Evolutionary conservation across 305 asterid species (phyloP).

Genomic region (Solanum chacoense): DNA sequence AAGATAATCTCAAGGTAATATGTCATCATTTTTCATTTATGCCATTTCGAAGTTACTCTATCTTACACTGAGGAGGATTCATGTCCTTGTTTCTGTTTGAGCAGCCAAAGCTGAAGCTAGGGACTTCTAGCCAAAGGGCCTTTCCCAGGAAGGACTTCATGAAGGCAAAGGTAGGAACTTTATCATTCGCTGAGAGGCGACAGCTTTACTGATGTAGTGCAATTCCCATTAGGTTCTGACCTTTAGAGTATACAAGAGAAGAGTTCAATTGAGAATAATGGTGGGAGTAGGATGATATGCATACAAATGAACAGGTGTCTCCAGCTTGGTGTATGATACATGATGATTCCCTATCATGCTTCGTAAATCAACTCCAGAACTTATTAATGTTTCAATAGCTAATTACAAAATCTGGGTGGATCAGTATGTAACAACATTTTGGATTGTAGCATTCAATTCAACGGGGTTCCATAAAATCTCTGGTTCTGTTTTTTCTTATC

Average conservation of each 20-base stretch:
- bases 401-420: neutral
- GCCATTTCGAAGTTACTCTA: neutral
- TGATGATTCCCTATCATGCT: neutral
- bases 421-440: neutral
- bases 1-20: constrained; percentile 26
- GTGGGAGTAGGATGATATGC: neutral
- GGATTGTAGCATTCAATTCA: neutral
- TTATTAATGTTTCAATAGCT: neutral
- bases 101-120: constrained; percentile 28
- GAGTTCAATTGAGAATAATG: neutral
- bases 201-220: neutral
- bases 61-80: neutral
- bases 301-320: neutral
- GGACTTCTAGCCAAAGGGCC: neutral
- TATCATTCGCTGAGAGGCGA: neutral
- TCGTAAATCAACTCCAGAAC: neutral
- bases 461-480: neutral
- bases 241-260: neutral
- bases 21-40: neutral
- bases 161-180: neutral
- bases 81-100: neutral
- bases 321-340: neutral
- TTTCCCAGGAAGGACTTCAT: neutral
- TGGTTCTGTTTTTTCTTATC: neutral
- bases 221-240: neutral